These are phyloP conservation scores for Linderina pennispora DNA, from an alignment of 192 early-diverging fungal genomes.

Conservation along the genomic window DNA sequence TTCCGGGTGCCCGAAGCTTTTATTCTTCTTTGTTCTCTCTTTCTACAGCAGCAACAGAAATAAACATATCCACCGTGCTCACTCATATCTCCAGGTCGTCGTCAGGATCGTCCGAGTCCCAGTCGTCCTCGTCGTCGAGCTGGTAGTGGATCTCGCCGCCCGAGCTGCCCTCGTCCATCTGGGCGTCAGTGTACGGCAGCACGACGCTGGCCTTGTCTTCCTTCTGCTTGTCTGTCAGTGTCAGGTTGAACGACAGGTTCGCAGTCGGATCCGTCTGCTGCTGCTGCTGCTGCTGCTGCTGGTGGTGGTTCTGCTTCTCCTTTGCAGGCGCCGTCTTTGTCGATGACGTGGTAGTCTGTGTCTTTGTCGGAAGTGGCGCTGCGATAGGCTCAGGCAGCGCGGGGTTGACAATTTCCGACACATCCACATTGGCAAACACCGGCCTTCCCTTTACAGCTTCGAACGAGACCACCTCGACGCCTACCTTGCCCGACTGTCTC, in stretches of 20 bases:
- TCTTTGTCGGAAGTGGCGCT: no score
- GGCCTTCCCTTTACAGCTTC: slow-evolving; percentile 21
- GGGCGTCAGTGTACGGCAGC: slow-evolving; percentile 69
- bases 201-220: slow-evolving; percentile 65
- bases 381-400: no score
- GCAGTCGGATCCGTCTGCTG: slow-evolving; percentile 56
- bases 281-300: background rate
- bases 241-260: slow-evolving; percentile 79
- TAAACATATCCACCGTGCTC: slow-evolving; percentile 8
- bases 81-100: slow-evolving; percentile 80
- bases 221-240: slow-evolving; percentile 77
- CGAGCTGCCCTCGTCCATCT: background rate
- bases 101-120: slow-evolving; percentile 89
- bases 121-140: slow-evolving; percentile 81
- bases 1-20: no score
- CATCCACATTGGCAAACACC: slow-evolving; percentile 4
- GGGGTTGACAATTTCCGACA: background rate
- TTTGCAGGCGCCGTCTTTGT: background rate
- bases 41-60: no score
- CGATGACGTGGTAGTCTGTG: no score
- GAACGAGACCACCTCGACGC: slow-evolving; percentile 26
- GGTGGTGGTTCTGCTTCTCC: background rate
- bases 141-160: slow-evolving; percentile 67
- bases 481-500: slow-evolving; percentile 36
- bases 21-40: no score